A percentile compares a stretch with the other conserved stretches of the same genome.
These are phyloP conservation scores for Ophiostoma tasmaniense DNA, from an alignment of 2,329 filamentous ascomycete species.

Conservation along the genomic window DNA sequence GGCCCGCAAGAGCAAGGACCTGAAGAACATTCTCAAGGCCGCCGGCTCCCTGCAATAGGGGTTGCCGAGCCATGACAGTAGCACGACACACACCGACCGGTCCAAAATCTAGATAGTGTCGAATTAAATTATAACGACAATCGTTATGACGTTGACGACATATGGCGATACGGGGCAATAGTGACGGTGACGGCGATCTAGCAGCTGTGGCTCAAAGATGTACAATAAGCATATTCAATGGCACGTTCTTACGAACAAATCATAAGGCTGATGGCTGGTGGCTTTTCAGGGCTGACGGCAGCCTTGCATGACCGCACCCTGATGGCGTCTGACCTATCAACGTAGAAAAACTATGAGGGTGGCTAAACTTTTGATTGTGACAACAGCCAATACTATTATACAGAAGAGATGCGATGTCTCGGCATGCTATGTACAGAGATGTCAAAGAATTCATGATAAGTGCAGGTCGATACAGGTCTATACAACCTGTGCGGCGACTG, in stretches of 20 bases:
- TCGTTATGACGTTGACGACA: neutral
- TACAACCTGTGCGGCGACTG: conserved; percentile 69
- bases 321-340: neutral
- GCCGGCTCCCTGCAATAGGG: conserved; percentile 30
- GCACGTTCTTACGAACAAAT: neutral
- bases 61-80: neutral
- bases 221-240: neutral
- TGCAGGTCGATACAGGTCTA: neutral
- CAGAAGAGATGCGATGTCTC: neutral
- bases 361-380: neutral
- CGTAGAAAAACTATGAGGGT: neutral
- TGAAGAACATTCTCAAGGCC: conserved; percentile 40
- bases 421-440: neutral
- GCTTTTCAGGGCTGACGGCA: neutral
- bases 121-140: neutral
- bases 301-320: neutral
- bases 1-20: conserved; percentile 49
- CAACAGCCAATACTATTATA: neutral
- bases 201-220: neutral
- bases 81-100: neutral
- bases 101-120: conserved; percentile 6
- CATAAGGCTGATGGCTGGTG: neutral
- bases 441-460: neutral
- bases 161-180: neutral
- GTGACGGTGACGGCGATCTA: neutral